Conservation (phyloP, 2,329 filamentous ascomycete species). For the Beauveria bassiana region DNA sequence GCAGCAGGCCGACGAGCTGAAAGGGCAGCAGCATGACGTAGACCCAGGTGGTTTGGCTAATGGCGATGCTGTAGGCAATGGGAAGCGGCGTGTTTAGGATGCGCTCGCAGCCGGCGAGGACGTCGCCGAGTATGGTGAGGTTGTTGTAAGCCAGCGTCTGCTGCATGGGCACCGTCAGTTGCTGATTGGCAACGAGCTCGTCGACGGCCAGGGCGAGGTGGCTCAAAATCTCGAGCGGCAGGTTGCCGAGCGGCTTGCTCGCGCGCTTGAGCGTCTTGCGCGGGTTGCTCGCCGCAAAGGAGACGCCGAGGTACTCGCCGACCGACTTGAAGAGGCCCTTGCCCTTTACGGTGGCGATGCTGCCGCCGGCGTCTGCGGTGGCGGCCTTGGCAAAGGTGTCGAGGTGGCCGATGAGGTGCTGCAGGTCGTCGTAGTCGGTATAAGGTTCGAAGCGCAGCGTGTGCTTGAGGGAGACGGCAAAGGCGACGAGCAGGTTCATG, state of each 20-base stretch:
- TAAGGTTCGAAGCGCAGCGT: slow-evolving; percentile 78
- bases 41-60: slow-evolving; percentile 79
- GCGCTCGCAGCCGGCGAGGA: slow-evolving; percentile 64
- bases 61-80: slow-evolving; percentile 75
- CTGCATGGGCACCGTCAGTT: slow-evolving; percentile 48
- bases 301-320: slow-evolving; percentile 68
- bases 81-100: slow-evolving; percentile 77
- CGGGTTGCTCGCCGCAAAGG: slow-evolving; percentile 71
- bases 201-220: slow-evolving; percentile 63
- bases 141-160: slow-evolving; percentile 54
- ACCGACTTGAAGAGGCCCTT: slow-evolving; percentile 52
- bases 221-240: slow-evolving; percentile 74
- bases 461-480: slow-evolving; percentile 72
- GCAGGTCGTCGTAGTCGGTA: slow-evolving; percentile 66
- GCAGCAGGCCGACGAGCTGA: slow-evolving; percentile 58
- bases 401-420: slow-evolving; percentile 61
- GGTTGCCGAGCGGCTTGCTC: slow-evolving; percentile 66
- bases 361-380: slow-evolving; percentile 29
- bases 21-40: slow-evolving; percentile 77
- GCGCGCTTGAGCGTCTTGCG: slow-evolving; percentile 69
- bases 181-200: slow-evolving; percentile 46
- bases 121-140: slow-evolving; percentile 61
- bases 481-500: slow-evolving; percentile 72
- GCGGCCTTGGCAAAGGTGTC: slow-evolving; percentile 63
- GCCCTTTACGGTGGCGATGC: slow-evolving; percentile 23